Conservation (phyloP, 2,329 filamentous ascomycete genomes). For the Paecilomyces formosus region DNA sequence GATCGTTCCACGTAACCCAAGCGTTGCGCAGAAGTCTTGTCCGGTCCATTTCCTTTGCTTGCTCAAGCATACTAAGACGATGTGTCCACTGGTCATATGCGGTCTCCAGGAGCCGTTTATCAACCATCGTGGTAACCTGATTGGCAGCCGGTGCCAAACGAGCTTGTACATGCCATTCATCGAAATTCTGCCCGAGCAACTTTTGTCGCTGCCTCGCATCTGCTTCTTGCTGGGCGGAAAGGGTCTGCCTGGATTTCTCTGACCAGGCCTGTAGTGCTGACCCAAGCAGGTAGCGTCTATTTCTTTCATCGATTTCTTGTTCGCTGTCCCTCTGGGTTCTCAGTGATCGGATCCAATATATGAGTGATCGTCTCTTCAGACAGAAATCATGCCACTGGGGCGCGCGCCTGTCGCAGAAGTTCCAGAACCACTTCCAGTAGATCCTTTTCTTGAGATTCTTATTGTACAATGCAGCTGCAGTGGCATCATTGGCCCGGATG, state of each 20-base stretch:
- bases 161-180: conserved; percentile 36
- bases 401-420: conserved; percentile 35
- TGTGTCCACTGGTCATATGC: conserved; percentile 45
- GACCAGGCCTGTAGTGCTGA: conserved; percentile 27
- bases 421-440: conserved; percentile 40
- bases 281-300: conserved; percentile 18
- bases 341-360: conserved; percentile 33
- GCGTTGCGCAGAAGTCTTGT: conserved; percentile 49
- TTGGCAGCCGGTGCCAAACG: conserved; percentile 35
- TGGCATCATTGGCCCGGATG: conserved; percentile 25
- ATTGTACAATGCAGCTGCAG: conserved; percentile 23
- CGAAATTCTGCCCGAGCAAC: conserved; percentile 28
- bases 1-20: conserved; percentile 57
- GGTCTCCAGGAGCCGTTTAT: conserved; percentile 38
- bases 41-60: conserved; percentile 45
- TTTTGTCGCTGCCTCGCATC: conserved; percentile 22
- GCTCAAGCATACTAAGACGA: conserved; percentile 35
- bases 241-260: conserved; percentile 21
- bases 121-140: conserved; percentile 37
- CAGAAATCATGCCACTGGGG: conserved; percentile 36
- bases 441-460: conserved; percentile 21
- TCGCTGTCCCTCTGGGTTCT: conserved; percentile 32
- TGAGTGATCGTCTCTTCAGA: conserved; percentile 32
- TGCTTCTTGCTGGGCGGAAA: conserved; percentile 21
- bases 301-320: conserved; percentile 28